Percentiles rank a stretch among this genome's conserved stretches.
Conservation (phyloP, 441 rosid genomes). For the Mallotus japonicus region DNA sequence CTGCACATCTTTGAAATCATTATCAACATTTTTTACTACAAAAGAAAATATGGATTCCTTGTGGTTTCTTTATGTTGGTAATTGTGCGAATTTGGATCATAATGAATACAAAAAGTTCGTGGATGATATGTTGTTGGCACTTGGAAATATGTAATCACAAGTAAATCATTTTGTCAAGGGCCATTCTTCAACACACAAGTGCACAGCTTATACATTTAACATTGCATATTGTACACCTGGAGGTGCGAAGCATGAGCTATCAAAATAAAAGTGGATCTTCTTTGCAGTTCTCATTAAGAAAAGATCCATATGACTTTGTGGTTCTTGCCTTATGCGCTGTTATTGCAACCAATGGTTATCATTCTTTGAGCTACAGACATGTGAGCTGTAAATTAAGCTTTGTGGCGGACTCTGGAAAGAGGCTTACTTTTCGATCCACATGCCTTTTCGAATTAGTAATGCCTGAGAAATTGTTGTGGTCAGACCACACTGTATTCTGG, state of each 20-base stretch:
- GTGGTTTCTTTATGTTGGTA: background rate
- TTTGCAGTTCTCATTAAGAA: background rate
- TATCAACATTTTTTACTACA: background rate
- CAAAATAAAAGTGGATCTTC: too few species aligned
- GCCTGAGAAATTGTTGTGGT: too few species aligned
- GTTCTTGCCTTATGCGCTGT: background rate
- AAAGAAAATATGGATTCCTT: background rate
- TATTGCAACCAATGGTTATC: background rate
- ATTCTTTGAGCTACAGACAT: background rate
- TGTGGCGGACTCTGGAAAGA: too few species aligned
- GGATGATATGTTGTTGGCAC: background rate
- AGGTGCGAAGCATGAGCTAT: too few species aligned
- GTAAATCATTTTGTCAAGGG: too few species aligned
- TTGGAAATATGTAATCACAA: background rate
- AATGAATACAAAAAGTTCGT: background rate
- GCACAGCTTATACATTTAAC: too few species aligned
- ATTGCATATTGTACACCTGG: too few species aligned
- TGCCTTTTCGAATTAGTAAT: too few species aligned
- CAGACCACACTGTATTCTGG: too few species aligned
- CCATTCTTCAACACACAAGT: too few species aligned
- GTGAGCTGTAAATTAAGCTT: background rate
- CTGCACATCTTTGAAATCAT: constrained; percentile 1
- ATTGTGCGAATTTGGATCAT: constrained; percentile 2
- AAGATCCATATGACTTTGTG: background rate
- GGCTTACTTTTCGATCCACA: too few species aligned